Conservation (phyloP, 192 early-diverging fungal species). For the Backusella liffmaniae region DNA sequence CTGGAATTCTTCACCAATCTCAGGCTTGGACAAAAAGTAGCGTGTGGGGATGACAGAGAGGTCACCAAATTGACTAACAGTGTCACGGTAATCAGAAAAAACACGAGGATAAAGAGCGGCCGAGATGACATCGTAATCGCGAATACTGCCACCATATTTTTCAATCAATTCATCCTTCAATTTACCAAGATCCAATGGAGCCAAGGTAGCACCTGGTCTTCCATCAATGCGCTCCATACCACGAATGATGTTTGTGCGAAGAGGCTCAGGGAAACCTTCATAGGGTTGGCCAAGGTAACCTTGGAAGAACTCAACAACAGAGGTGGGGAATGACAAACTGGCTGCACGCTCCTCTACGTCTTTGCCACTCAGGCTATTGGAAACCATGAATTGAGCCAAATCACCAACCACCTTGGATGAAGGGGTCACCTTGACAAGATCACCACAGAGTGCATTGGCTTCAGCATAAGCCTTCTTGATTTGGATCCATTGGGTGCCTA, state of each 20-base stretch:
- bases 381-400: conserved; percentile 97
- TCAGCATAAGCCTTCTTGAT: conserved; percentile 90
- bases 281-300: conserved; percentile 92
- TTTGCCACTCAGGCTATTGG: conserved; percentile 72
- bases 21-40: conserved; percentile 83
- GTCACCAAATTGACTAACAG: conserved; percentile 78
- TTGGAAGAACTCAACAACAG: conserved; percentile 96
- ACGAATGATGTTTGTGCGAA: conserved; percentile 79
- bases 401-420: conserved; percentile 98
- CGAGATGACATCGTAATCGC: conserved; percentile 82
- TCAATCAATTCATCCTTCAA: conserved; percentile 73
- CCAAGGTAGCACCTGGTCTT: conserved; percentile 81
- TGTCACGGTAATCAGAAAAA: conserved; percentile 78
- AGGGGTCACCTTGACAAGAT: conserved; percentile 96
- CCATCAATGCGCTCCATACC: conserved; percentile 73
- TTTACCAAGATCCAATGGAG: conserved; percentile 72
- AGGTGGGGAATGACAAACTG: conserved; percentile 87
- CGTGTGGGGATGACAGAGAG: conserved; percentile 84
- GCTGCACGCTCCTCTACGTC: conserved; percentile 76
- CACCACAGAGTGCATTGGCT: conserved; percentile 90
- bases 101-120: conserved; percentile 93
- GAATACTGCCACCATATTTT: conserved; percentile 78
- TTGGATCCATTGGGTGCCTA: conserved; percentile 92
- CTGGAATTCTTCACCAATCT: conserved; percentile 86
- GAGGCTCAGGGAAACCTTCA: conserved; percentile 90